Percentiles rank a stretch among this genome's conserved stretches.
Evolutionary conservation across 352 stramenopile genomes (phyloP).

Genomic region (Phytophthora constricta): DNA sequence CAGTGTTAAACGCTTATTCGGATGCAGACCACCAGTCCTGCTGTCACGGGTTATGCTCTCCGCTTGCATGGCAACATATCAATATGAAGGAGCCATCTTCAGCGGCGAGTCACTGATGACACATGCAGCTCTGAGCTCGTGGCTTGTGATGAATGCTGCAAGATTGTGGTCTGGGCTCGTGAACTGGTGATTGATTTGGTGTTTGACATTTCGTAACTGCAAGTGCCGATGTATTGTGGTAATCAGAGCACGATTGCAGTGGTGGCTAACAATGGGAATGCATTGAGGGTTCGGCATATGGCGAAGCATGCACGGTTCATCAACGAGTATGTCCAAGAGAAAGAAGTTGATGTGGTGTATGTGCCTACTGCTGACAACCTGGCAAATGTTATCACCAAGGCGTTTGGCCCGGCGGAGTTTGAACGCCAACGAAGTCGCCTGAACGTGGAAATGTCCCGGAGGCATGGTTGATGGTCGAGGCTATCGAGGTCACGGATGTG

Average conservation of each 20-base stretch:
- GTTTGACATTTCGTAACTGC: background rate
- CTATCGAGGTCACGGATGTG: too few relatives aligned
- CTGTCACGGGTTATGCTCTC: constrained; percentile 3
- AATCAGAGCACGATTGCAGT: constrained; percentile 13
- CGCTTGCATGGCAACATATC: constrained; percentile 6
- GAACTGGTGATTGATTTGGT: background rate
- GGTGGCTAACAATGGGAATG: constrained; percentile 8
- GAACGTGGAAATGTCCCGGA: too few relatives aligned
- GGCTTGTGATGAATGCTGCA: constrained; percentile 1
- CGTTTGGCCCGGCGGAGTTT: too few relatives aligned
- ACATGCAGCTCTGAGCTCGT: constrained; percentile 9
- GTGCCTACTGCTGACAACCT: too few relatives aligned
- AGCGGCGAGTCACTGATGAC: background rate
- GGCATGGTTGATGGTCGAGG: too few relatives aligned
- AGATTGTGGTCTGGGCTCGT: constrained; percentile 6
- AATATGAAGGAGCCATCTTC: background rate
- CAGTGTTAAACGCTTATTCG: background rate
- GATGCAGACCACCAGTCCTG: constrained; percentile 9
- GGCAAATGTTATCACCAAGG: too few relatives aligned
- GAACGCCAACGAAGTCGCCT: too few relatives aligned
- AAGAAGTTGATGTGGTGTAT: too few relatives aligned
- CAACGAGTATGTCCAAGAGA: too few relatives aligned
- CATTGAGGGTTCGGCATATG: too few relatives aligned
- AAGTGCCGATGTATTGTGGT: constrained; percentile 4
- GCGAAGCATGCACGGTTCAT: too few relatives aligned